A percentile compares a stretch with the other conserved stretches of the same genome.
phyloP scores from a whole-genome alignment of 2,329 filamentous ascomycete species.

The Harringtonia lauricola region DNA sequence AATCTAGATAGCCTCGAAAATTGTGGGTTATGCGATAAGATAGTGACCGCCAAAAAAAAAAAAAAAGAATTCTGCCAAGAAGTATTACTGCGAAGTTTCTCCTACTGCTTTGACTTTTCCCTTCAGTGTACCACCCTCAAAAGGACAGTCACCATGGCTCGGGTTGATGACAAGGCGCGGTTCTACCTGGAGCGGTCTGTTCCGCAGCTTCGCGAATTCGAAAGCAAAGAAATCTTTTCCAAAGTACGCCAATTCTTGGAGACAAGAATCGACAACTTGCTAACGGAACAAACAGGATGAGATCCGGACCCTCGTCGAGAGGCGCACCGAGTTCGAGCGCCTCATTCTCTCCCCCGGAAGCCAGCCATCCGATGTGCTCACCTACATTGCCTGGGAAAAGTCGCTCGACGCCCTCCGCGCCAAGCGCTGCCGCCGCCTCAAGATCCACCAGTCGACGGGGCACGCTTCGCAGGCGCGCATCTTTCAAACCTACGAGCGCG shows the following conservation, averaged over 20 bases:
- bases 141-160: conserved; percentile 51
- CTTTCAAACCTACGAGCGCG: conserved; percentile 82
- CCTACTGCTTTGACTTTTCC: neutral
- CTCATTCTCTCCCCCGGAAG: conserved; percentile 74
- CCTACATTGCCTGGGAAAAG: conserved; percentile 66
- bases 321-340: conserved; percentile 89
- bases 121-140: neutral
- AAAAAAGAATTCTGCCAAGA: neutral
- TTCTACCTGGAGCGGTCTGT: conserved; percentile 91
- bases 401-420: conserved; percentile 64
- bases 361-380: conserved; percentile 66
- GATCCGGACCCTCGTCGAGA: conserved; percentile 78
- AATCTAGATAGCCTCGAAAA: no score
- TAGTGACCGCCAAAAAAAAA: neutral
- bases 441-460: conserved; percentile 56
- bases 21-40: no score
- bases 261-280: neutral
- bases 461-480: conserved; percentile 71
- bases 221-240: conserved; percentile 83
- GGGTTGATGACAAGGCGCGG: conserved; percentile 83
- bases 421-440: conserved; percentile 73
- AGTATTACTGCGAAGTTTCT: conserved; percentile 1
- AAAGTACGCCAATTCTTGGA: conserved; percentile 36
- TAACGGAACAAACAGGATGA: conserved; percentile 52
- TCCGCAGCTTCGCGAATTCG: conserved; percentile 83